These are phyloP conservation scores for Trametes sp. DNA, from an alignment of 1,284 basidiomycete species.

Conservation along the genomic window DNA sequence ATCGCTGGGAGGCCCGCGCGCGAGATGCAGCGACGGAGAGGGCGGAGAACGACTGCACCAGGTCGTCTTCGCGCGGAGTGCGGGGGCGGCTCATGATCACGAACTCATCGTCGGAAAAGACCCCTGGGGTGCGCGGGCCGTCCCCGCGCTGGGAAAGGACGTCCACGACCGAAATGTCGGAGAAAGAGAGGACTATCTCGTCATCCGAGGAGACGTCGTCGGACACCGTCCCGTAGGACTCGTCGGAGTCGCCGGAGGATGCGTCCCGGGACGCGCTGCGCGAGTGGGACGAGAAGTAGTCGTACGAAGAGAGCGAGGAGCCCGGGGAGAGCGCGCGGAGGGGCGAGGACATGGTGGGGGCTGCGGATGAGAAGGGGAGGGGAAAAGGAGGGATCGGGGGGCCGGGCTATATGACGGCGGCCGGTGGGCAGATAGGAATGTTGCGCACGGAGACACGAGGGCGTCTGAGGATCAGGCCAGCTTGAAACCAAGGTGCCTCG, in stretches of 20 bases:
- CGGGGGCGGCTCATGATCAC: conserved; percentile 39
- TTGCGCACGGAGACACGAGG: conserved; percentile 22
- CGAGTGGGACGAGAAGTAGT: conserved; percentile 41
- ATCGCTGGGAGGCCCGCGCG: conserved; percentile 7
- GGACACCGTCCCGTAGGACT: conserved; percentile 35
- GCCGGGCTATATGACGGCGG: conserved; percentile 20
- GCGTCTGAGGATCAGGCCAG: conserved; percentile 21
- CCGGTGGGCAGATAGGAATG: conserved; percentile 24
- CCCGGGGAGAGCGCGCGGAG: conserved; percentile 35
- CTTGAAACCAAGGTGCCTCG: conserved; percentile 23
- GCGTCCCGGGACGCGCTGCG: conserved; percentile 21
- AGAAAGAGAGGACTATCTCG: conserved; percentile 60
- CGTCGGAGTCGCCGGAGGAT: conserved; percentile 33
- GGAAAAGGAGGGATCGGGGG: conserved; percentile 23
- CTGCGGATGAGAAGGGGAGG: conserved; percentile 15
- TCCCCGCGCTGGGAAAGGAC: conserved; percentile 29
- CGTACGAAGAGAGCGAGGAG: conserved; percentile 40
- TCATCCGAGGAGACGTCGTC: conserved; percentile 49
- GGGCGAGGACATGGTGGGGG: conserved; percentile 26
- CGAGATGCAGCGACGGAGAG: conserved; percentile 31
- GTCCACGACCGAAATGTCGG: conserved; percentile 31
- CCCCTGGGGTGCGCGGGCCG: conserved; percentile 32
- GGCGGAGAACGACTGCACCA: conserved; percentile 34
- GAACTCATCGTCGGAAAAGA: conserved; percentile 43
- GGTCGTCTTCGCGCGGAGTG: conserved; percentile 29